A percentile compares a stretch with the other conserved stretches of the same genome.
phyloP scores from a whole-genome alignment of 164 flowering plant species.

The Vitis vinifera region ASM3070453v1 NC_081810.1:671001-671500 shows the following conservation, averaged over 20 bases:
- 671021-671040: not conserved
- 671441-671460: constrained; percentile 81
- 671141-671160: not conserved
- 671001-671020: not conserved
- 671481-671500: constrained; percentile 96
- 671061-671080: not conserved
- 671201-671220: not conserved
- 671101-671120: not conserved
- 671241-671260: not conserved
- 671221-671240: not conserved
- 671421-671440: constrained; percentile 58
- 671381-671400: not conserved
- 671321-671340: no score
- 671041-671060: not conserved
- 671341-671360: no score
- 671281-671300: no score
- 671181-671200: not conserved
- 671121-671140: not conserved
- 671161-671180: not conserved
- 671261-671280: constrained; percentile 1
- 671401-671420: not conserved
- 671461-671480: constrained; percentile 91
- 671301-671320: no score
- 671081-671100: not conserved
- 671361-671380: not conserved